A percentile compares a stretch with the other conserved stretches of the same genome.
phyloP scores from a whole-genome alignment of 2,329 filamentous ascomycete species.

The Achaetomium macrosporum region DNA sequence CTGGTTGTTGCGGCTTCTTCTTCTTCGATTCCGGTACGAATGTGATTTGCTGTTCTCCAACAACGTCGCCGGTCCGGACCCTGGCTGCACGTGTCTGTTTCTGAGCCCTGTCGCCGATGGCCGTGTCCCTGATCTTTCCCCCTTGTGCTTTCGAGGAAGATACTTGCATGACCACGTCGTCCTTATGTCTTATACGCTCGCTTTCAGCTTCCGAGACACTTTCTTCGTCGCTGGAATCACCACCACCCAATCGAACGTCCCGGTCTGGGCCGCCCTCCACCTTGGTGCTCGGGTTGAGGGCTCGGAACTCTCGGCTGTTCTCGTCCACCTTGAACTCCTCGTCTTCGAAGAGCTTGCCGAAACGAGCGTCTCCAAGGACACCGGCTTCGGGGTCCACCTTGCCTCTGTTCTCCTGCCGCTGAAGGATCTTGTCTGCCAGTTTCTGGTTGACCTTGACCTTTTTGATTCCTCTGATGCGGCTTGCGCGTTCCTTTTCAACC shows the following conservation, averaged over 20 bases:
- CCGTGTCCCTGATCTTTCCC: slow-evolving; percentile 48
- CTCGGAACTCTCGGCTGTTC: slow-evolving; percentile 75
- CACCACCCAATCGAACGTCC: slow-evolving; percentile 8
- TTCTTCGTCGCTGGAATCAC: slow-evolving; percentile 9
- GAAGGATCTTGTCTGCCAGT: slow-evolving; percentile 67
- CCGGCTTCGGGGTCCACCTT: slow-evolving; percentile 55
- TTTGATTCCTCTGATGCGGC: slow-evolving; percentile 86
- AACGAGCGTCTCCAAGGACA: slow-evolving; percentile 78
- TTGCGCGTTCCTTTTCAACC: slow-evolving; percentile 95
- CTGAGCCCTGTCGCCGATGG: slow-evolving; percentile 51
- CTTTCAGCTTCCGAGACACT: slow-evolving; percentile 37
- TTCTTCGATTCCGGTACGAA: slow-evolving; percentile 59
- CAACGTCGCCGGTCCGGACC: slow-evolving; percentile 42
- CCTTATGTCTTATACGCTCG: slow-evolving; percentile 35
- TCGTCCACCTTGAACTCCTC: slow-evolving; percentile 92
- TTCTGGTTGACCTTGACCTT: slow-evolving; percentile 96
- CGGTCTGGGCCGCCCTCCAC: slow-evolving; percentile 29
- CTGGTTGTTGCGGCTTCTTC: slow-evolving; percentile 37
- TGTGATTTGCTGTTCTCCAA: slow-evolving; percentile 63
- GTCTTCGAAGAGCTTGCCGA: slow-evolving; percentile 84
- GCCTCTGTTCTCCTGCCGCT: slow-evolving; percentile 55
- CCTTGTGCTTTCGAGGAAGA: slow-evolving; percentile 57
- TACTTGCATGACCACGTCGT: slow-evolving; percentile 57
- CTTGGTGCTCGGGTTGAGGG: slow-evolving; percentile 81
- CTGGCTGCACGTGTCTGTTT: slow-evolving; percentile 44